Conservation (phyloP, 768 basidiomycete species). For the Mrakia hoshinonis region DNA sequence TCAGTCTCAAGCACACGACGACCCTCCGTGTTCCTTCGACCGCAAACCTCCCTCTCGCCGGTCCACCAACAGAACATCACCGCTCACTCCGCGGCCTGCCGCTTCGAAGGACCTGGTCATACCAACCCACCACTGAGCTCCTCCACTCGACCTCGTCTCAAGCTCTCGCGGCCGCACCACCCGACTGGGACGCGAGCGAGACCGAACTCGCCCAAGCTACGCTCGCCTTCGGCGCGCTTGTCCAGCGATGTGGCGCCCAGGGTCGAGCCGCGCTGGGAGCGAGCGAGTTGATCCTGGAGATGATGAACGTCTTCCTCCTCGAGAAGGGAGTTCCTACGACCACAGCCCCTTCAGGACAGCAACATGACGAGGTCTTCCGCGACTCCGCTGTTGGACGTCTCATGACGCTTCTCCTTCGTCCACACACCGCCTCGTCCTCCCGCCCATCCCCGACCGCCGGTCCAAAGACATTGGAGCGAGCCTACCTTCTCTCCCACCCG, state of each 20-base stretch:
- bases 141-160: slow-evolving; percentile 65
- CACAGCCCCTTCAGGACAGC: slow-evolving; percentile 26
- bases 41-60: slow-evolving; percentile 40
- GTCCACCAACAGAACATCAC: slow-evolving; percentile 51
- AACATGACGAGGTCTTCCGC: slow-evolving; percentile 59
- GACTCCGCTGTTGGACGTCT: slow-evolving; percentile 54
- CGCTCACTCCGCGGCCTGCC: slow-evolving; percentile 41
- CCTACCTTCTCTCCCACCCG: slow-evolving; percentile 47
- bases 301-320: slow-evolving; percentile 94
- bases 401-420: slow-evolving; percentile 55
- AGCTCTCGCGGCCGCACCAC: slow-evolving; percentile 61
- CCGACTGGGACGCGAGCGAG: slow-evolving; percentile 69
- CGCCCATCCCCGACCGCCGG: slow-evolving; percentile 23
- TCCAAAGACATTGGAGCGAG: slow-evolving; percentile 48
- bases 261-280: not conserved
- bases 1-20: slow-evolving; percentile 46
- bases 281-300: slow-evolving; percentile 55
- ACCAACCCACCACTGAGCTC: slow-evolving; percentile 64
- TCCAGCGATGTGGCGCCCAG: slow-evolving; percentile 20
- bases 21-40: slow-evolving; percentile 14
- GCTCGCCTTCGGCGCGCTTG: slow-evolving; percentile 53
- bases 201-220: slow-evolving; percentile 63
- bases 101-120: slow-evolving; percentile 55
- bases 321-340: slow-evolving; percentile 54
- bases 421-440: slow-evolving; percentile 41